phyloP scores from a whole-genome alignment of 108 stramenopile species.

The Nitzschia inconspicua region DNA sequence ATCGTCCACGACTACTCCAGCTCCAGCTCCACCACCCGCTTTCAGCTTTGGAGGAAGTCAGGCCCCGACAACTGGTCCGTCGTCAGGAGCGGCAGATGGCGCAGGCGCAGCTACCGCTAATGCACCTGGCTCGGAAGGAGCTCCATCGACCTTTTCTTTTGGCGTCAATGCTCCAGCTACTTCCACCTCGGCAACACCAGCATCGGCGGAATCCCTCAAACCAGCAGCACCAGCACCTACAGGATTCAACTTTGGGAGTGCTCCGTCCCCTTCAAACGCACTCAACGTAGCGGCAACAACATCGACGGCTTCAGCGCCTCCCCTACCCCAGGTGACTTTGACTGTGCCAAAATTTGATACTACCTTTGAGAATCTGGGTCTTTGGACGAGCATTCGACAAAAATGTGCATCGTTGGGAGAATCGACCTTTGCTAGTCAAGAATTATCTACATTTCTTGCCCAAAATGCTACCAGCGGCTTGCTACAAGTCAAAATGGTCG shows the following conservation, averaged over 20 bases:
- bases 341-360: slow-evolving; percentile 30
- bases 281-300: not conserved
- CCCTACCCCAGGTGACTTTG: slow-evolving; percentile 11
- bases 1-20: not conserved
- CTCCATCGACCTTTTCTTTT: too few species aligned
- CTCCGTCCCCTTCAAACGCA: not conserved
- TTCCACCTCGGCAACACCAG: not conserved
- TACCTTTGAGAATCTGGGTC: slow-evolving; percentile 31
- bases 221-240: slow-evolving; percentile 23
- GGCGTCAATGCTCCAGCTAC: not conserved
- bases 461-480: not conserved
- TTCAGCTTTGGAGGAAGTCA: too few species aligned
- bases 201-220: not conserved
- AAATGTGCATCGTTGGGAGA: not conserved
- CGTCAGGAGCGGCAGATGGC: too few species aligned
- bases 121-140: too few species aligned
- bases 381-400: slow-evolving; percentile 2
- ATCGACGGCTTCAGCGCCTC: slow-evolving; percentile 11
- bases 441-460: too few species aligned
- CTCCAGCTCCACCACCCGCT: not conserved
- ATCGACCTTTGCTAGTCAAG: slow-evolving; percentile 26
- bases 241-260: slow-evolving; percentile 14
- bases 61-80: too few species aligned
- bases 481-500: slow-evolving; percentile 2
- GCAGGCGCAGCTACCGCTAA: too few species aligned